Conservation (phyloP, 2,329 filamentous ascomycete genomes). For the Nemania sp. region DNA sequence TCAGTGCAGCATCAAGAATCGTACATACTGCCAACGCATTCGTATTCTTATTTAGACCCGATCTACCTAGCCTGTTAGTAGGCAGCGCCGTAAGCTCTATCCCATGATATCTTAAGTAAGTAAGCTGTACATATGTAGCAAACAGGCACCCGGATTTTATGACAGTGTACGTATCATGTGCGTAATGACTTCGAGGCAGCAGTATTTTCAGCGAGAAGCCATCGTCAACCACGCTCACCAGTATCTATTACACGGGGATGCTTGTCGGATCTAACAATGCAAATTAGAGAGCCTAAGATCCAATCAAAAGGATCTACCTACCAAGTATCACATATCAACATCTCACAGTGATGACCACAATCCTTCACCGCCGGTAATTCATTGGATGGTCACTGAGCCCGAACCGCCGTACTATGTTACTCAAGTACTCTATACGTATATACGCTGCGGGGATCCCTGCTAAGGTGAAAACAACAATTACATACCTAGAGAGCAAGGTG, state of each 20-base stretch:
- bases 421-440: background rate
- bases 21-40: background rate
- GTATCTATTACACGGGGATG: background rate
- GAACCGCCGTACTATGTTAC: background rate
- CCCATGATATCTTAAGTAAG: too few relatives aligned
- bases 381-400: constrained; percentile 9
- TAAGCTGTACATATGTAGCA: background rate
- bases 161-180: constrained; percentile 5
- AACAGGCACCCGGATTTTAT: constrained; percentile 22
- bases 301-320: background rate
- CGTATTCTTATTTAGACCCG: background rate
- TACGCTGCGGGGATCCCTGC: constrained; percentile 34
- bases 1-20: too few relatives aligned
- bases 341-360: background rate
- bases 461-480: background rate
- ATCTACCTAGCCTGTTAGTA: too few relatives aligned
- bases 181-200: constrained; percentile 2
- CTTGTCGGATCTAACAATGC: background rate
- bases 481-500: background rate
- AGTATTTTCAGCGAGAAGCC: constrained; percentile 1
- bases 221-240: background rate
- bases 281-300: background rate
- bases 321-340: background rate
- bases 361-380: constrained; percentile 2
- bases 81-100: background rate